Evolutionary conservation across 495 filamentous ascomycete species (phyloP).

Genomic region (Tuber aestivum): DNA sequence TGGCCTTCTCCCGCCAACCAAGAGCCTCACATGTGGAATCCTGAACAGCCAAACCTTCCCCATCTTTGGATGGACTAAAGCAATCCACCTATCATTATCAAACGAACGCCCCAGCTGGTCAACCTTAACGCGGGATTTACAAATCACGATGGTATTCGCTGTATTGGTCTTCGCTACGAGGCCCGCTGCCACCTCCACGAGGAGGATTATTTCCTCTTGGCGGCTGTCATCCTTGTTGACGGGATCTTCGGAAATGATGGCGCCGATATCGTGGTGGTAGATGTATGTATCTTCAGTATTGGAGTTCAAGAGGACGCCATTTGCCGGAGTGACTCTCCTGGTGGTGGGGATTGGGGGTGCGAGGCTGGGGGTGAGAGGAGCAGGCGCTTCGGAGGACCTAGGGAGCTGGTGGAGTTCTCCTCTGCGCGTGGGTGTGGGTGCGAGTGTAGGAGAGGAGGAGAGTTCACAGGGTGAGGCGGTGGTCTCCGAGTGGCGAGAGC

Average conservation of each 20-base stretch:
- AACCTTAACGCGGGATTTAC: neutral
- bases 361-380: neutral
- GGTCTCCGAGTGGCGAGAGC: neutral
- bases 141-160: neutral
- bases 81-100: neutral
- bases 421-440: neutral
- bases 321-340: neutral
- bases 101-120: neutral
- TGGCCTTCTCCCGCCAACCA: neutral
- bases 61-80: neutral
- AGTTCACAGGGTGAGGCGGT: neutral
- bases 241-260: neutral
- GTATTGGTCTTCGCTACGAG: neutral
- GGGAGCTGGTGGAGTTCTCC: neutral
- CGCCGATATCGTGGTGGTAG: neutral
- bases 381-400: neutral
- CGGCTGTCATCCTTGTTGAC: neutral
- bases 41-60: conserved; percentile 1
- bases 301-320: neutral
- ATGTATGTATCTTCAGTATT: neutral
- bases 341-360: neutral
- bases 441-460: neutral
- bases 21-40: neutral
- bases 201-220: conserved; percentile 4
- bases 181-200: neutral